Conservation (phyloP, 306 rosid genomes). For the Pyrus pyrifolia region DNA sequence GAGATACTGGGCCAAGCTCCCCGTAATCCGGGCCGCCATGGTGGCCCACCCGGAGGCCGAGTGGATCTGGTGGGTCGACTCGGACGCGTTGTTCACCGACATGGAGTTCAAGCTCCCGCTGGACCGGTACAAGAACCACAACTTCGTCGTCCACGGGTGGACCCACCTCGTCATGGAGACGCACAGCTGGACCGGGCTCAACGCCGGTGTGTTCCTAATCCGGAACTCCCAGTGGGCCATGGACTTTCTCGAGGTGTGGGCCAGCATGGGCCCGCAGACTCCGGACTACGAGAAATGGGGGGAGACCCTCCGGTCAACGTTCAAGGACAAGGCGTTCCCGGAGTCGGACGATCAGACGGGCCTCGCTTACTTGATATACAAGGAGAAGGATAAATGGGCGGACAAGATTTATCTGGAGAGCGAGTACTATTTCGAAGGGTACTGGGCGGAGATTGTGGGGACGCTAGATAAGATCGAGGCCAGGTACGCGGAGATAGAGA, state of each 20-base stretch:
- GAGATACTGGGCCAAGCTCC: constrained; percentile 74
- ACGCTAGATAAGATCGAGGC: constrained; percentile 29
- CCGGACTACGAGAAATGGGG: constrained; percentile 74
- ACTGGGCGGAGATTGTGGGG: constrained; percentile 62
- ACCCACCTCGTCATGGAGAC: constrained; percentile 39
- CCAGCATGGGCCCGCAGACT: constrained; percentile 80
- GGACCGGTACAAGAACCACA: constrained; percentile 48
- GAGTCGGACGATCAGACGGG: constrained; percentile 94
- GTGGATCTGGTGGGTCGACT: constrained; percentile 99
- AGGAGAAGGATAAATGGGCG: constrained; percentile 54
- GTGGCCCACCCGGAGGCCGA: constrained; percentile 89
- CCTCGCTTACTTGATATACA: constrained; percentile 62
- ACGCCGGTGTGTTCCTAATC: constrained; percentile 81
- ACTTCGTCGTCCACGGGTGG: constrained; percentile 80
- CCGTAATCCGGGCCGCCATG: constrained; percentile 71
- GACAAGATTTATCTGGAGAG: constrained; percentile 60
- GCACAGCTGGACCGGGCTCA: constrained; percentile 85
- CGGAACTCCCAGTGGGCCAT: constrained; percentile 86
- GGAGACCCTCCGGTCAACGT: constrained; percentile 30
- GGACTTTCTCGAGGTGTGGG: constrained; percentile 72
- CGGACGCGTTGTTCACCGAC: constrained; percentile 83
- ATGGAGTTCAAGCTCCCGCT: constrained; percentile 74
- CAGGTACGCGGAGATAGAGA: constrained; percentile 38
- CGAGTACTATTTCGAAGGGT: constrained; percentile 68
- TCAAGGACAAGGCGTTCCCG: constrained; percentile 67